These are phyloP conservation scores for Pestalotiopsis fici DNA, from an alignment of 2,329 filamentous ascomycete species.

Conservation along the genomic window DNA sequence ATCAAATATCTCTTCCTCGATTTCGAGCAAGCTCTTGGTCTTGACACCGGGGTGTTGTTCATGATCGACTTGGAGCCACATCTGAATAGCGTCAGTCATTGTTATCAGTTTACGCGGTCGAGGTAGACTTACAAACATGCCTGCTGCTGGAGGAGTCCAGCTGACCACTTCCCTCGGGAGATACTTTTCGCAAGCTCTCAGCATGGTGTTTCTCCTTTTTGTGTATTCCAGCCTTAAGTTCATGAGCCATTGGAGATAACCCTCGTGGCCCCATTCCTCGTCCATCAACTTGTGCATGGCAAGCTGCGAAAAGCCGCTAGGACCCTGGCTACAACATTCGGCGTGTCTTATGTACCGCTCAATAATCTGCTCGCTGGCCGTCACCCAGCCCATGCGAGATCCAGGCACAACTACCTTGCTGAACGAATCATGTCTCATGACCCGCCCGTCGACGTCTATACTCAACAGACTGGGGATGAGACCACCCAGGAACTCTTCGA, in stretches of 20 bases:
- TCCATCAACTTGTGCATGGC: constrained; percentile 88
- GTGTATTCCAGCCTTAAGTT: constrained; percentile 82
- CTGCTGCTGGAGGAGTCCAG: constrained; percentile 80
- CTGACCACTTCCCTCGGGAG: constrained; percentile 73
- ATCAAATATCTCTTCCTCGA: constrained; percentile 88
- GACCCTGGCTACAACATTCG: constrained; percentile 83
- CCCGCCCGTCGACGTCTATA: constrained; percentile 83
- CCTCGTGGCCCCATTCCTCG: constrained; percentile 89
- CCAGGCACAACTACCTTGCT: constrained; percentile 89
- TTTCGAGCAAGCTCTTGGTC: constrained; percentile 55
- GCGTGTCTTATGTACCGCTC: constrained; percentile 81
- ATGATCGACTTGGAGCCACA: constrained; percentile 74
- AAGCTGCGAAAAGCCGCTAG: constrained; percentile 81
- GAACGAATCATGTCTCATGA: constrained; percentile 89
- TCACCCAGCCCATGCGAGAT: constrained; percentile 84
- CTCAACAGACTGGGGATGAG: constrained; percentile 77
- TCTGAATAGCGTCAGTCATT: constrained; percentile 36
- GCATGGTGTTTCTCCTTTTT: constrained; percentile 71
- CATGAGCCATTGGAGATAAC: constrained; percentile 88
- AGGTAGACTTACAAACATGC: constrained; percentile 82
- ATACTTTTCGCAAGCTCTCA: constrained; percentile 77
- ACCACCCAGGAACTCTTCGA: constrained; percentile 72
- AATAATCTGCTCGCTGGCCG: constrained; percentile 80
- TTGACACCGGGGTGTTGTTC: constrained; percentile 63
- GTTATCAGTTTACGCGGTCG: not conserved